Conservation (phyloP, 2,329 filamentous ascomycete genomes). For the Pseudogymnoascus sp. region DNA sequence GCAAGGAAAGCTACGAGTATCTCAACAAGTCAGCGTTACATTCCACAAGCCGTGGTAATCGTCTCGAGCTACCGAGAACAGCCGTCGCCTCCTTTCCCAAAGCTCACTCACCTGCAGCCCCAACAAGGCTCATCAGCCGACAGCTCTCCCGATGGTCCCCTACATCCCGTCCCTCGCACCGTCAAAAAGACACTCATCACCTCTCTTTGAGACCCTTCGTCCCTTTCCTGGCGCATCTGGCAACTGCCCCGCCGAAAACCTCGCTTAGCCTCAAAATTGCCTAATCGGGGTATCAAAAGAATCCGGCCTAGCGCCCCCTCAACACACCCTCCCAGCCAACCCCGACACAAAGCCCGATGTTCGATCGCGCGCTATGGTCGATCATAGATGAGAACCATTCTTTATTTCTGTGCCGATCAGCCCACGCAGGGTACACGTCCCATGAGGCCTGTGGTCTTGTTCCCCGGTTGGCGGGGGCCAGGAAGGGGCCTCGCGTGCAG, state of each 20-base stretch:
- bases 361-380: background rate
- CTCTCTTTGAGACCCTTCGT: background rate
- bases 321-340: background rate
- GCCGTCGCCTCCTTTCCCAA: background rate
- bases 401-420: background rate
- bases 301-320: constrained; percentile 3
- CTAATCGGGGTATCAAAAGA: constrained; percentile 11
- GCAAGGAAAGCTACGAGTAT: background rate
- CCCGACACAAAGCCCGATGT: background rate
- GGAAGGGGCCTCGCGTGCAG: background rate
- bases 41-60: background rate
- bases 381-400: background rate
- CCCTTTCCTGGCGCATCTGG: background rate
- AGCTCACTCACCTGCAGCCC: background rate
- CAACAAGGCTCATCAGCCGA: background rate
- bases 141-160: background rate
- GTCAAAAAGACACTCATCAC: background rate
- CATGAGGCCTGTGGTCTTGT: background rate
- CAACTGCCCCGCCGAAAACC: background rate
- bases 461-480: background rate
- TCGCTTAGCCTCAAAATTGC: constrained; percentile 6
- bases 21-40: background rate
- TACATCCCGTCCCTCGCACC: background rate
- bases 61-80: background rate
- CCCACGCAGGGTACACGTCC: background rate